These are phyloP conservation scores for Trichoderma atrobrunneum DNA, from an alignment of 2,329 filamentous ascomycete species.

Conservation along the genomic window DNA sequence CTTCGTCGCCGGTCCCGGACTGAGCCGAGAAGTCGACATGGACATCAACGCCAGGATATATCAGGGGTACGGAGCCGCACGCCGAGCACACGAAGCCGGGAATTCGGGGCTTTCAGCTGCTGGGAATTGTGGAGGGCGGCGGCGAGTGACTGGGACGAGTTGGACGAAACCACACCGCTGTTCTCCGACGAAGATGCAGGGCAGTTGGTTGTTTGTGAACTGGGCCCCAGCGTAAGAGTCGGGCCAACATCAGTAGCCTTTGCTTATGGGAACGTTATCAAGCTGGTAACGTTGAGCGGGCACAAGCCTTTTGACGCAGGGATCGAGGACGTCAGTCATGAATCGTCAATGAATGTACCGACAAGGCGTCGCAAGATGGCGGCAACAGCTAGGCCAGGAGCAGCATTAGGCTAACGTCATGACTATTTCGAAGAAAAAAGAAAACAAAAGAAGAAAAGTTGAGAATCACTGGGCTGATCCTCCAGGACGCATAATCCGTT, in stretches of 20 bases:
- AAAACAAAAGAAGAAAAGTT: not conserved
- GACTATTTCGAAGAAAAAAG: not conserved
- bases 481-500: not conserved
- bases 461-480: not conserved
- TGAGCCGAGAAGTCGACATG: conserved; percentile 20
- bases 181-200: conserved; percentile 43
- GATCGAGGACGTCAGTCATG: conserved; percentile 30
- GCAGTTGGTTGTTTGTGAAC: conserved; percentile 61
- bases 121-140: conserved; percentile 58
- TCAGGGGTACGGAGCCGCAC: conserved; percentile 31
- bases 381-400: conserved; percentile 24
- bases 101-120: conserved; percentile 31
- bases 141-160: conserved; percentile 42
- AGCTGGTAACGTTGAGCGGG: conserved; percentile 63
- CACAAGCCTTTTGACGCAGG: conserved; percentile 59
- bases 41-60: conserved; percentile 12
- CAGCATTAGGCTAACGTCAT: conserved; percentile 26
- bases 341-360: conserved; percentile 34
- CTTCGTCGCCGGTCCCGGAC: conserved; percentile 48
- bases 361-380: conserved; percentile 40
- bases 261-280: conserved; percentile 69
- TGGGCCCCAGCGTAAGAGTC: conserved; percentile 63
- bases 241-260: conserved; percentile 66
- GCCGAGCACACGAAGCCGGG: conserved; percentile 23
- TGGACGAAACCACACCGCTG: conserved; percentile 47